Evolutionary conservation across 768 basidiomycete species (phyloP), one percentile per base, ranked within the genome.

Genomic region (Amanita thiersii): DNA sequence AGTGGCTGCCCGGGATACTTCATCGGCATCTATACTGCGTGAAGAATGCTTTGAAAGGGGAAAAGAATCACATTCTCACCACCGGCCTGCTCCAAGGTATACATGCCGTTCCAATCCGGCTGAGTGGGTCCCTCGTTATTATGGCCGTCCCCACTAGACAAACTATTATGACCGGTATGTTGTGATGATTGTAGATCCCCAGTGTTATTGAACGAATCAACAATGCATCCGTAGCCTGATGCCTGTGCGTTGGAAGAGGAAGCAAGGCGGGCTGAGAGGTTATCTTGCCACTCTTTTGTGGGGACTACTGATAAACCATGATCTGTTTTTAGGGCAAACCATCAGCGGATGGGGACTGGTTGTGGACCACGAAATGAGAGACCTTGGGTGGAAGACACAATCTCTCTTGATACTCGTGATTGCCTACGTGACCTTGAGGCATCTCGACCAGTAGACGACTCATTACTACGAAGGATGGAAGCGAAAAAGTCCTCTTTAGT

Each of bases 401-500:
- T 82, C 59, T 87, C 85, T 41, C 85, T 72, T 8, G 85, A 83
- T 38, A 86, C 69, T 43, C 85, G 68, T 1, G 85, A 87, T 55
- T 87, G 84, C 33, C 85, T 67, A 30, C 80, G 72, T 6, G 81
- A 73, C 44, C 81, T 69, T 25, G 75, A 72, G 14, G 71, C 60
- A 57, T 83, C 80, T 33, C 70, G 67, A 38, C 59, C 62, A 39
- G 61, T 63, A 11, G 60, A 61, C 20, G 58, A 54, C 52, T 75
- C 71, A 47, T 70, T 77, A 53, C 77, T 75, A 53, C 68, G 70
- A 37, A 85, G 65, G 35, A 86, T 77, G 7, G 82, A 82, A 1
- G 82, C 81, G 52, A 86, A 82, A 50, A 86, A 81, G 53, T 85
- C 82, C 56, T 86, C 83, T 50, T 85, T 84, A 2, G 80, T 81